Evolutionary conservation across 495 filamentous ascomycete genomes (phyloP).

Genomic region (Daldinia concentrica): DNA sequence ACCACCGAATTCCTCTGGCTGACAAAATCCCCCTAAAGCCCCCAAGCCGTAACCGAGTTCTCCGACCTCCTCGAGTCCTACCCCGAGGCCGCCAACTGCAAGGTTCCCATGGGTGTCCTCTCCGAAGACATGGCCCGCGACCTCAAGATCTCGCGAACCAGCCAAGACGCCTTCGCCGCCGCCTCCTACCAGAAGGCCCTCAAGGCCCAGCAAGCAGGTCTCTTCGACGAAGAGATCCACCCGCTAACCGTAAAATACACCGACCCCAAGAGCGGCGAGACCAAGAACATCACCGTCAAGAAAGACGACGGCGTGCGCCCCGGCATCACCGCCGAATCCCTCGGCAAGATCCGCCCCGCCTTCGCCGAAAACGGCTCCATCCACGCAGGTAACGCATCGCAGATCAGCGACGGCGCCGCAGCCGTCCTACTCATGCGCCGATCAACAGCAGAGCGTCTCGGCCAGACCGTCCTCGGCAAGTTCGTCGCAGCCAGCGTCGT

Average conservation of each 20-base stretch:
- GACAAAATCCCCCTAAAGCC: slow-evolving; percentile 57
- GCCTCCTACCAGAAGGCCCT: slow-evolving; percentile 87
- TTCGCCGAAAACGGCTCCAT: slow-evolving; percentile 93
- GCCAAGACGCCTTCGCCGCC: slow-evolving; percentile 91
- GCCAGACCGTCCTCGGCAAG: slow-evolving; percentile 87
- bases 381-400: slow-evolving; percentile 94
- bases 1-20: slow-evolving; percentile 13
- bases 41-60: slow-evolving; percentile 91
- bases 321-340: slow-evolving; percentile 85
- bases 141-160: slow-evolving; percentile 71
- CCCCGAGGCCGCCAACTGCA: slow-evolving; percentile 90
- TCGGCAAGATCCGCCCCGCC: slow-evolving; percentile 88
- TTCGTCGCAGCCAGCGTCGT: slow-evolving; percentile 85
- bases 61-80: slow-evolving; percentile 87
- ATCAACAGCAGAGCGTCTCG: slow-evolving; percentile 85
- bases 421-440: slow-evolving; percentile 97
- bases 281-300: slow-evolving; percentile 82
- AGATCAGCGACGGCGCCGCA: slow-evolving; percentile 95
- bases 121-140: slow-evolving; percentile 96
- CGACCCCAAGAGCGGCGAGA: slow-evolving; percentile 91
- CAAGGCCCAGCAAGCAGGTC: slow-evolving; percentile 84
- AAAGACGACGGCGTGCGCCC: slow-evolving; percentile 87
- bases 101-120: slow-evolving; percentile 95
- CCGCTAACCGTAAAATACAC: slow-evolving; percentile 84
- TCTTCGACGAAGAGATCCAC: slow-evolving; percentile 92